Conservation (phyloP, 31 red algal genomes). For the Odonthalia washingtoniensis region DNA sequence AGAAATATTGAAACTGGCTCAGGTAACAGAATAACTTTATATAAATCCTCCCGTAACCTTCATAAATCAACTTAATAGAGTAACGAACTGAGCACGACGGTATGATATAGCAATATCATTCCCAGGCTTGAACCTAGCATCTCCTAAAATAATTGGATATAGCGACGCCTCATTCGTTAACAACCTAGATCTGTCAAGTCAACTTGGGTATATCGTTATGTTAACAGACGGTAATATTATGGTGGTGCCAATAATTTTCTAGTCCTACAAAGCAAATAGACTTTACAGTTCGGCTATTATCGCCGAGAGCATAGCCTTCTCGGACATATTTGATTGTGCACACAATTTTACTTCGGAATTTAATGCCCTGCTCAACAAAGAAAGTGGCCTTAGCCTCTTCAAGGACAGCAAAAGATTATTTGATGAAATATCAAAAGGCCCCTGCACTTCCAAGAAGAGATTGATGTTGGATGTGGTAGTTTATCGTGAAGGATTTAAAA, state of each 20-base stretch:
- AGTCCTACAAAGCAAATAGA: neutral
- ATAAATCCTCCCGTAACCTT: too few relatives aligned
- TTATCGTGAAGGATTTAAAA: constrained; percentile 40
- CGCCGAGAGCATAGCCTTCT: constrained; percentile 45
- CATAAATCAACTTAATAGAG: too few relatives aligned
- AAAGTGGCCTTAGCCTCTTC: too few relatives aligned
- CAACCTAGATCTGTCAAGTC: constrained; percentile 20
- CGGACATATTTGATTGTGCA: constrained; percentile 29
- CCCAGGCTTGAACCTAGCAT: too few relatives aligned
- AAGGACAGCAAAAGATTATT: constrained; percentile 29
- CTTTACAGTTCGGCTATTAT: neutral
- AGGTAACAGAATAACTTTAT: constrained; percentile 45
- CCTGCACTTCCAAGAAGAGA: constrained; percentile 28
- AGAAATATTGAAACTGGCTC: constrained; percentile 39
- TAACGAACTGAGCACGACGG: too few relatives aligned
- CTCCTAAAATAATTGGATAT: too few relatives aligned
- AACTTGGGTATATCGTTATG: constrained; percentile 35
- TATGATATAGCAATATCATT: too few relatives aligned
- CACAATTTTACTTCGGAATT: neutral
- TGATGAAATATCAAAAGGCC: constrained; percentile 45
- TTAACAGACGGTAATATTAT: neutral
- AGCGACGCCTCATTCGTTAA: constrained; percentile 58
- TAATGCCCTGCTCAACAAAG: neutral
- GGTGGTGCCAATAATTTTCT: neutral
- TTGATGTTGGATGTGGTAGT: too few relatives aligned